A percentile compares a stretch with the other conserved stretches of the same genome.
Conservation (phyloP, 345 rosid species). For the Nasturtium officinale region DNA sequence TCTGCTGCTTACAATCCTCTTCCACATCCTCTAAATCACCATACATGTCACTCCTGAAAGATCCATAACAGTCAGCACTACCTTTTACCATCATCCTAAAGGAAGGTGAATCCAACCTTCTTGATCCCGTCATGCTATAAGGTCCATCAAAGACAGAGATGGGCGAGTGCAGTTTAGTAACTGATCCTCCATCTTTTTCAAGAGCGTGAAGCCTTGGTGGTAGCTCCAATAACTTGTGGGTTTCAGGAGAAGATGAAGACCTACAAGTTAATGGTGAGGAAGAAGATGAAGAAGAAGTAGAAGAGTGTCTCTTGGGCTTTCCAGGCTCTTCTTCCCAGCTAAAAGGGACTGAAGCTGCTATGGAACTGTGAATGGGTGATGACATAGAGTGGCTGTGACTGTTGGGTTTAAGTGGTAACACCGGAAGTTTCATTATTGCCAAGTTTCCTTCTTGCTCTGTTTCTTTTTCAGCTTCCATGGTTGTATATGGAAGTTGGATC, state of each 20-base stretch:
- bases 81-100: conserved; percentile 39
- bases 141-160: conserved; percentile 50
- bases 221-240: conserved; percentile 53
- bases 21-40: conserved; percentile 37
- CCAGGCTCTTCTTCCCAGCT: conserved; percentile 92
- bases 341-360: conserved; percentile 73
- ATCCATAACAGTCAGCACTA: conserved; percentile 42
- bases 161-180: conserved; percentile 55
- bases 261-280: conserved; percentile 44
- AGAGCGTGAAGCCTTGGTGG: conserved; percentile 58
- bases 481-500: conserved; percentile 26
- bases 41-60: conserved; percentile 42
- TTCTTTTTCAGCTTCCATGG: conserved; percentile 48
- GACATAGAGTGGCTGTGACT: conserved; percentile 49
- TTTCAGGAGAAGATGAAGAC: conserved; percentile 30
- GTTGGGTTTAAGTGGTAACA: conserved; percentile 37
- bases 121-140: conserved; percentile 40
- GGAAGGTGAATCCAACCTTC: conserved; percentile 45
- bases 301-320: conserved; percentile 60
- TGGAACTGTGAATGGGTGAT: conserved; percentile 57
- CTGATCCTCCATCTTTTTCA: conserved; percentile 43
- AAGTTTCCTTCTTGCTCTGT: conserved; percentile 39
- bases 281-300: conserved; percentile 30
- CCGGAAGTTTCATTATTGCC: conserved; percentile 48
- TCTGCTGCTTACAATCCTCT: conserved; percentile 17